phyloP scores from a whole-genome alignment of 805 yeast genomes.

The Teunomyces panamensis region DNA sequence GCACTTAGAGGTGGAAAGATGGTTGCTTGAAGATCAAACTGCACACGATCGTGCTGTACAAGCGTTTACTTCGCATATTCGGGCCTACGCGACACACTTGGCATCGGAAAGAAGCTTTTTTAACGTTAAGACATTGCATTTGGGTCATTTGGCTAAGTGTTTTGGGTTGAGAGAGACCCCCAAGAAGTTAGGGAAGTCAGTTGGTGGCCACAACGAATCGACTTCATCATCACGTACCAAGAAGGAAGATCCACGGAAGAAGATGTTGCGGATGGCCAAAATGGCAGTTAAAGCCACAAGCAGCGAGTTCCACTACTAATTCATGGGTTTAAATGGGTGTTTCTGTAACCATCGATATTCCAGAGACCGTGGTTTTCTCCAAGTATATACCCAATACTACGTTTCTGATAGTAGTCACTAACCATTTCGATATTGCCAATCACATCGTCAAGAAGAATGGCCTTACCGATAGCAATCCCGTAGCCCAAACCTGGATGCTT shows the following conservation, averaged over 20 bases:
- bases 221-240: constrained; percentile 35
- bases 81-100: constrained; percentile 96
- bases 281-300: constrained; percentile 60
- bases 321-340: constrained; percentile 6
- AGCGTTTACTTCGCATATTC: constrained; percentile 83
- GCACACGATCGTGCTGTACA: constrained; percentile 67
- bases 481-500: constrained; percentile 65
- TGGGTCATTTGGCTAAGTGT: constrained; percentile 94
- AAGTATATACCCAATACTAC: constrained; percentile 60
- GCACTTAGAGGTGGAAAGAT: constrained; percentile 88
- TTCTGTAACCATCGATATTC: constrained; percentile 32
- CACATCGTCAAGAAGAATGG: constrained; percentile 75
- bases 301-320: constrained; percentile 72
- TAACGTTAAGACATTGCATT: constrained; percentile 77
- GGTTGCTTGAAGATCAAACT: constrained; percentile 67
- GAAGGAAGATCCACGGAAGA: constrained; percentile 67
- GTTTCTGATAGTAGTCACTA: constrained; percentile 57
- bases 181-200: constrained; percentile 59
- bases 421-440: constrained; percentile 63
- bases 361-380: constrained; percentile 82
- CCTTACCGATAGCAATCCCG: constrained; percentile 74
- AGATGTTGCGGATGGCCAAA: constrained; percentile 74
- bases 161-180: constrained; percentile 96
- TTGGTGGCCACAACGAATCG: constrained; percentile 20
- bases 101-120: constrained; percentile 74